Base-by-base conservation (phyloP, 2,329 filamentous ascomycete genomes). In the Fusarium napiforme region DNA sequence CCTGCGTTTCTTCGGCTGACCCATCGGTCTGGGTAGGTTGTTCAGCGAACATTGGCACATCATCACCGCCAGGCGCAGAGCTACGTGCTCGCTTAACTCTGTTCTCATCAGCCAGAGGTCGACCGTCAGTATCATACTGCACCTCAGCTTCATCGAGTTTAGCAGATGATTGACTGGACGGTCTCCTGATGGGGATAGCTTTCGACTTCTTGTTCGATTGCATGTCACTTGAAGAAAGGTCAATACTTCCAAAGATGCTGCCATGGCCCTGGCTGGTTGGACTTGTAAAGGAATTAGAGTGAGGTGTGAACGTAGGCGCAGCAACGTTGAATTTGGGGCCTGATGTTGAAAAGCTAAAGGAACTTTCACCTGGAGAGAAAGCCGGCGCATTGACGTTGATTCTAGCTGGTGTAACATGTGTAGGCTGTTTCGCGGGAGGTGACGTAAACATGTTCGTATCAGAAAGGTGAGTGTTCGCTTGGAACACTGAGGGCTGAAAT, bases 151-250 rank as follows among this genome's bases (percentile, higher is more conserved):
- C 73, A 6, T 73, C 63, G 2, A 81, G 79, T 21, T 82, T 79
- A 4, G 80, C 82, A 62, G 71, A 84, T 81, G 74, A 85, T 84
- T 72, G 83, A 75, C 85, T 90, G 64, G 90, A 86, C 2, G 93
- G 93, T 43, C 87, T 87, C 15, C 96, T 83, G 71, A 97, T 97
- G 0, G 95, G 93, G 61, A 97, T 89, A 15, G 94, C 94, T 83
- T 96, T 98, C 9, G 92, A 93, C 75, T 90, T 91, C 82, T 93
- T 94, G 2, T 83, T 81, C 11, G 91, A 88, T 77, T 93, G 93
- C 34, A 90, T 87, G 28, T 93, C 91, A 19, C 87, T 86, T 37
- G 87, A 81, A 61, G 86, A 88, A 37, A 93, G 83, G 71, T 90
- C 88, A 73, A 95, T 92, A 46, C 91, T 91, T 55, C 90, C 87